Percentiles rank a stretch among this genome's conserved stretches.
These are phyloP conservation scores for Paecilomyces sp. DNA, from an alignment of 2,329 filamentous ascomycete genomes.

Conservation along the genomic window DNA sequence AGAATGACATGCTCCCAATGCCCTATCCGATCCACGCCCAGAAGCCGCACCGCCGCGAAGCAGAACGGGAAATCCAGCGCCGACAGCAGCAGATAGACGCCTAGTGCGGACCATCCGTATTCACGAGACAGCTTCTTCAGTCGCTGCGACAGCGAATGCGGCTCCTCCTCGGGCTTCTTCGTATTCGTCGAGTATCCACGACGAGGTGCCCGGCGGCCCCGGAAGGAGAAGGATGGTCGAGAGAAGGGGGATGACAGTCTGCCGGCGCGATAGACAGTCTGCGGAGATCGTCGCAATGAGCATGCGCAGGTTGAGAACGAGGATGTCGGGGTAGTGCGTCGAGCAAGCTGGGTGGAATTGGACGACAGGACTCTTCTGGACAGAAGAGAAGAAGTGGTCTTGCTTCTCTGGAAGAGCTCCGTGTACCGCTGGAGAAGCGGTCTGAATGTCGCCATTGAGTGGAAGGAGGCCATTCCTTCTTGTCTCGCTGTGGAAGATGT, in stretches of 20 bases:
- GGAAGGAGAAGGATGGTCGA: constrained; percentile 2
- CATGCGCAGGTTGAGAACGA: not conserved
- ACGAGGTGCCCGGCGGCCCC: constrained; percentile 20
- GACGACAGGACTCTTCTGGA: not conserved
- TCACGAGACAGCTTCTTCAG: constrained; percentile 81
- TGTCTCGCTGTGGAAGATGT: too few species aligned
- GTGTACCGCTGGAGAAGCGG: not conserved
- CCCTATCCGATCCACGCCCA: constrained; percentile 82
- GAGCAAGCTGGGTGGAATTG: not conserved
- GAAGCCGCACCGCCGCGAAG: constrained; percentile 74
- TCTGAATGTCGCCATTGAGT: not conserved
- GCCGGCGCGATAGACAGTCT: not conserved
- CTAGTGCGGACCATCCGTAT: constrained; percentile 88
- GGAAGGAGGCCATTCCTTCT: not conserved
- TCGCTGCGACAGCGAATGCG: constrained; percentile 57
- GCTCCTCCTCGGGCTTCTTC: constrained; percentile 14
- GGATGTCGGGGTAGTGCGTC: not conserved
- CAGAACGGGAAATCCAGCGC: constrained; percentile 92
- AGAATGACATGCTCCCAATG: constrained; percentile 40
- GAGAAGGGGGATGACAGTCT: not conserved
- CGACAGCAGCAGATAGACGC: constrained; percentile 80
- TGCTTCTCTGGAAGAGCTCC: not conserved
- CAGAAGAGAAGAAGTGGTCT: not conserved
- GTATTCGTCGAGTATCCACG: constrained; percentile 10
- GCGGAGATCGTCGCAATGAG: not conserved